Conservation (phyloP, 352 stramenopile species). For the Pythium brachiatum region DNA sequence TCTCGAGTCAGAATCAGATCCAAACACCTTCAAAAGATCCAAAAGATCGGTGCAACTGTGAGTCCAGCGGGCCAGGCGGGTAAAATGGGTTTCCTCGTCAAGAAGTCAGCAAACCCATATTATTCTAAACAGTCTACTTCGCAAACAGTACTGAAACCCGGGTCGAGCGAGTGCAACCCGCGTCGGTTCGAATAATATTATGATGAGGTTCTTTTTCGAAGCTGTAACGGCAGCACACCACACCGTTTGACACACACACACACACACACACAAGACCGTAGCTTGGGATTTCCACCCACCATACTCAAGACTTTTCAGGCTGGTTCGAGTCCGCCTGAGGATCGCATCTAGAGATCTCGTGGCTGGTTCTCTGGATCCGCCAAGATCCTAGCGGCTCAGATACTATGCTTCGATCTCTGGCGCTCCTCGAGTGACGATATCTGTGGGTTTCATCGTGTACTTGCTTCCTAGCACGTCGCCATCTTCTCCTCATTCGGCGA, state of each 20-base stretch:
- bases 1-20: neutral
- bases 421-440: neutral
- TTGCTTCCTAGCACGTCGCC: neutral
- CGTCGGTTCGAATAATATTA: no score
- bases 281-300: no score
- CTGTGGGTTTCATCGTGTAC: neutral
- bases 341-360: neutral
- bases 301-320: no score
- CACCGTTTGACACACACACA: no score
- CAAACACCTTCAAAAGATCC: neutral
- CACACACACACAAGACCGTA: no score
- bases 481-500: neutral
- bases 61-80: neutral
- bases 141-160: no score
- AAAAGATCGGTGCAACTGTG: neutral
- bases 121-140: neutral
- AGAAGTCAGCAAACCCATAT: neutral
- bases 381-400: neutral
- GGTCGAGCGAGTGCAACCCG: no score
- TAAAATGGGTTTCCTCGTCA: neutral
- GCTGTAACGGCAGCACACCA: no score
- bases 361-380: neutral
- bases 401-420: neutral
- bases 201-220: no score
- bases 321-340: neutral